These are phyloP conservation scores for Aquilaria malaccensis DNA, from an alignment of 345 rosid genomes.

Conservation along the genomic window DNA sequence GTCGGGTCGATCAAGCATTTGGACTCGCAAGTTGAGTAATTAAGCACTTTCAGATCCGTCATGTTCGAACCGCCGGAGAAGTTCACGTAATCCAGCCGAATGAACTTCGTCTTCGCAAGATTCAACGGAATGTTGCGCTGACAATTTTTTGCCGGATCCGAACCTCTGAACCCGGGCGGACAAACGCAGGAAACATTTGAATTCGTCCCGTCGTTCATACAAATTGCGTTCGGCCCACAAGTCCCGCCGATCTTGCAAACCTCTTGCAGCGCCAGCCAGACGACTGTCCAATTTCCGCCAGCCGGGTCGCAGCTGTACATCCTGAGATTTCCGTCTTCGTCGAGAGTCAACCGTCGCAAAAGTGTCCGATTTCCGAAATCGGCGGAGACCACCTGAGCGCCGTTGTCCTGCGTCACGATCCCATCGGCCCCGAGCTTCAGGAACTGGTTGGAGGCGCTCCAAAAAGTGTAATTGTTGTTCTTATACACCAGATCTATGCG, in stretches of 20 bases:
- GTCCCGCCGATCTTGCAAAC: constrained; percentile 35
- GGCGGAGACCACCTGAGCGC: constrained; percentile 16
- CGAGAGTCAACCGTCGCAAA: constrained; percentile 36
- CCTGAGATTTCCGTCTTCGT: constrained; percentile 43
- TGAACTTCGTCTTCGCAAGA: constrained; percentile 26
- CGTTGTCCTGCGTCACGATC: constrained; percentile 10
- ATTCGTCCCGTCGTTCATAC: constrained; percentile 29
- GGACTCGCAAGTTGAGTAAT: constrained; percentile 29
- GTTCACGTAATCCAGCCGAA: constrained; percentile 56
- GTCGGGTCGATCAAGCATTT: constrained; percentile 17
- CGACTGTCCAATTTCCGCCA: constrained; percentile 18
- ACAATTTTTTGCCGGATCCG: constrained; percentile 15
- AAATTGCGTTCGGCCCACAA: constrained; percentile 52
- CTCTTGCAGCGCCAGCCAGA: constrained; percentile 52
- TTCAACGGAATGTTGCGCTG: constrained; percentile 23
- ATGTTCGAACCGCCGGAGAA: constrained; percentile 38
- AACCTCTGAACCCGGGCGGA: constrained; percentile 40
- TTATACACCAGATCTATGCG: constrained; percentile 15
- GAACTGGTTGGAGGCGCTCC: constrained; percentile 14
- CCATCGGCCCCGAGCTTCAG: constrained; percentile 16
- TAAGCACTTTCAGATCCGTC: constrained; percentile 12
- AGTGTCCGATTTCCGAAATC: constrained; percentile 20
- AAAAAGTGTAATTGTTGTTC: constrained; percentile 20
- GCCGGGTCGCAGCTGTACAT: constrained; percentile 26
- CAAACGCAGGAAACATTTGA: constrained; percentile 31